Percentiles rank a stretch among this genome's conserved stretches.
Evolutionary conservation across 2,329 filamentous ascomycete species (phyloP).

Genomic region (Xylogone sp.): DNA sequence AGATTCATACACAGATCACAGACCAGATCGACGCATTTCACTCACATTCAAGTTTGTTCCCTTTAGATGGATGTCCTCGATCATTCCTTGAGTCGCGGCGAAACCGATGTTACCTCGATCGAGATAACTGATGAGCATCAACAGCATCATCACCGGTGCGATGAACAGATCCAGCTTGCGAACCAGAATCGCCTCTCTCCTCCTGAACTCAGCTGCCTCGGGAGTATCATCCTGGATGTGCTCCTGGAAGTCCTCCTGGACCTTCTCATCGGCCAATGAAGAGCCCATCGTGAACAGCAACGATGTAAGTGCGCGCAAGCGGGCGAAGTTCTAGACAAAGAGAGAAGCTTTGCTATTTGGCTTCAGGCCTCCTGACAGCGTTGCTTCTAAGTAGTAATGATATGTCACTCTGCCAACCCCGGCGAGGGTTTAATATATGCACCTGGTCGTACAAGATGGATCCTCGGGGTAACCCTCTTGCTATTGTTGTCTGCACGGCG

Average conservation of each 20-base stretch:
- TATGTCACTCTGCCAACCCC: too few species aligned
- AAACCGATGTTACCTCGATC: background rate
- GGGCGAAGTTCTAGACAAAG: too few species aligned
- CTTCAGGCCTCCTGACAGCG: too few species aligned
- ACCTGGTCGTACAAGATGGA: too few species aligned
- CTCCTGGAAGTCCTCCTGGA: background rate
- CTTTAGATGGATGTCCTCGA: slow-evolving; percentile 50
- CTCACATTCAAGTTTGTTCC: slow-evolving; percentile 41
- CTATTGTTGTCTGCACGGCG: too few species aligned
- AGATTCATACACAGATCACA: background rate
- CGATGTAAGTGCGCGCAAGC: too few species aligned
- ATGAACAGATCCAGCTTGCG: slow-evolving; percentile 61
- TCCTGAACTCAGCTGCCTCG: background rate
- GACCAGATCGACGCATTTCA: background rate
- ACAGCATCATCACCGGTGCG: slow-evolving; percentile 63
- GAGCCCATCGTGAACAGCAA: background rate
- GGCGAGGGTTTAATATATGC: too few species aligned
- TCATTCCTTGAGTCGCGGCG: slow-evolving; percentile 49
- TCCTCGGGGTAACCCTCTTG: too few species aligned
- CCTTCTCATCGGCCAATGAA: background rate
- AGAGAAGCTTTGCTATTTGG: too few species aligned
- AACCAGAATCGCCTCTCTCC: slow-evolving; percentile 32
- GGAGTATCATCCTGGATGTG: background rate
- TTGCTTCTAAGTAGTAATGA: too few species aligned
- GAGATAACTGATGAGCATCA: slow-evolving; percentile 3